phyloP scores from a whole-genome alignment of 2,329 filamentous ascomycete genomes.

The Arthrobotrys sphaeroides region DNA sequence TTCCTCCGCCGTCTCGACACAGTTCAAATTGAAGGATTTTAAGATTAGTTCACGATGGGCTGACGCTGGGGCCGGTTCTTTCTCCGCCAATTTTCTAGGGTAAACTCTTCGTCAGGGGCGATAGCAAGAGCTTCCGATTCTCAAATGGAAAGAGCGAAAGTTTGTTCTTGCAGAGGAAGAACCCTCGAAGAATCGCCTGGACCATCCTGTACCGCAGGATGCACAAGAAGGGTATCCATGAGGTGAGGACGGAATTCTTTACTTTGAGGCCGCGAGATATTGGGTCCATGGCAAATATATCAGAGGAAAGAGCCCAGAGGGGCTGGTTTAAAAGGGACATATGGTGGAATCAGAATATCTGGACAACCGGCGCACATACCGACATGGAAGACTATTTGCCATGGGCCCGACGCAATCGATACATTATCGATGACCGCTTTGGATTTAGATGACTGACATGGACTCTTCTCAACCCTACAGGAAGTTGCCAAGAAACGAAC shows the following conservation, averaged over 20 bases:
- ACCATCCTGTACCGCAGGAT: constrained; percentile 97
- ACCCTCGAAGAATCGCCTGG: constrained; percentile 99
- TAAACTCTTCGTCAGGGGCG: constrained; percentile 99
- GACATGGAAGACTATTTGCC: not conserved
- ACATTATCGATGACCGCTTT: not conserved
- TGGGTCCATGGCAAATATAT: not conserved
- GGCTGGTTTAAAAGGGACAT: not conserved
- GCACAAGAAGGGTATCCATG: constrained; percentile 99
- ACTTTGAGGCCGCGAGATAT: not conserved
- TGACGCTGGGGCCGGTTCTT: constrained; percentile 12
- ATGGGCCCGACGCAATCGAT: not conserved
- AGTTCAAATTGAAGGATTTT: not conserved
- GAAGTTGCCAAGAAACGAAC: constrained; percentile 99
- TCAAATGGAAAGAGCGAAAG: constrained; percentile 99
- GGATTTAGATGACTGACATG: constrained; percentile 52
- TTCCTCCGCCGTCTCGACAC: constrained; percentile 54
- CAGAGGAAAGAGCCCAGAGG: not conserved
- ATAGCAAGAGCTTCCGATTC: constrained; percentile 99
- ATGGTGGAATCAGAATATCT: not conserved
- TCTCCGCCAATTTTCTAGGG: constrained; percentile 70
- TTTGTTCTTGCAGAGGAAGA: constrained; percentile 99
- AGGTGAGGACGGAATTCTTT: constrained; percentile 72
- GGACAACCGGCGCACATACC: not conserved
- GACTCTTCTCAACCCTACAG: constrained; percentile 66
- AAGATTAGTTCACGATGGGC: not conserved